phyloP scores from a whole-genome alignment of 306 rosid species.

The Vicia sativa region DNA sequence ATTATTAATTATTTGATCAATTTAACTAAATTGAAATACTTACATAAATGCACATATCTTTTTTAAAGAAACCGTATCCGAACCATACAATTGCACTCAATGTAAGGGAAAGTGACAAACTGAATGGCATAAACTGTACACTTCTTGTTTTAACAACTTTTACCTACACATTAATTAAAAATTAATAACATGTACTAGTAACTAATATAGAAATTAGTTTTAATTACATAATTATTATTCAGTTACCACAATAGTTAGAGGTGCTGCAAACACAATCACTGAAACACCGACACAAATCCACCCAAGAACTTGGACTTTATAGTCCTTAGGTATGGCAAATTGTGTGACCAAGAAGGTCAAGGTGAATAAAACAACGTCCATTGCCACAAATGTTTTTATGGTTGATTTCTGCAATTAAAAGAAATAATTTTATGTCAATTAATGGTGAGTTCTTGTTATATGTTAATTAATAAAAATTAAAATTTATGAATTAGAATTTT shows the following conservation, averaged over 20 bases:
- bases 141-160: constrained; percentile 70
- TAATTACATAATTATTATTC: neutral
- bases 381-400: constrained; percentile 39
- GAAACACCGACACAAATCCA: constrained; percentile 68
- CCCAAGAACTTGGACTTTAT: constrained; percentile 54
- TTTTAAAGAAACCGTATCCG: constrained; percentile 54
- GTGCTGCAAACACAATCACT: constrained; percentile 71
- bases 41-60: constrained; percentile 66
- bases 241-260: constrained; percentile 72
- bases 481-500: neutral
- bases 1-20: neutral
- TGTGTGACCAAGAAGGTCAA: constrained; percentile 42
- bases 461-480: neutral
- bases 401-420: constrained; percentile 35
- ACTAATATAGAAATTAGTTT: neutral
- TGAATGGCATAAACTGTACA: constrained; percentile 73
- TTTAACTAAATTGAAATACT: constrained; percentile 31
- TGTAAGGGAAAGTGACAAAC: constrained; percentile 69
- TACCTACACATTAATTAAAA: constrained; percentile 43
- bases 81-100: constrained; percentile 82
- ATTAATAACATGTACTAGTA: neutral
- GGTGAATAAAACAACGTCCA: constrained; percentile 58
- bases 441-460: too few species aligned
- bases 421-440: neutral
- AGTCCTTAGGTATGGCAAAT: constrained; percentile 22